Base-by-base conservation (phyloP, 108 stramenopile genomes). In the Pseudonitzschia pungens region DNA sequence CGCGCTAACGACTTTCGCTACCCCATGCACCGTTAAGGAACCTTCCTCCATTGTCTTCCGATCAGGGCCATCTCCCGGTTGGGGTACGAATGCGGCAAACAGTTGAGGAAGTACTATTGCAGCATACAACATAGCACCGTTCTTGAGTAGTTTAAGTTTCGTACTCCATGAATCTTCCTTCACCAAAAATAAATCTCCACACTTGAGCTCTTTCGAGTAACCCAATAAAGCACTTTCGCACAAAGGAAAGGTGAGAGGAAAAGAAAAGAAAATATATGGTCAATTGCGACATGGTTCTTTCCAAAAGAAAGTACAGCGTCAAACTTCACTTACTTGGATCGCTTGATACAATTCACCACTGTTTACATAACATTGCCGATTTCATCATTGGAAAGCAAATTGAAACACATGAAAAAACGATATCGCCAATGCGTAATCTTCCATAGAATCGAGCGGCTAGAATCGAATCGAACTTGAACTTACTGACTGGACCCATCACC, bases 401-500 rank as follows among this genome's bases (percentile, higher is more conserved):
- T 14, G 32, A 48, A 12, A 68, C 8, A 45, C 27, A 21, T 18
- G 6, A 24, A 42, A n/a, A 50, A 68, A 10, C 24, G 0, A 68
- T 2, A 36, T 6, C 6, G 36, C 6, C 26, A 55, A 10, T 55
- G 4, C 21, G 20, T 10, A 26, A 20, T 24, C 54, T 55, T 55
- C 26, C 54, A 26, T 12, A 55, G 22, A 55, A 26, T 26, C 21
- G 26, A 12, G 21, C 7, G 2, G 0, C 7, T 1, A 43, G 44
- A 68, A 41, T 50, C 12, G 44, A 27, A 7, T 45, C 14, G 22
- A 20, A 22, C 2, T 5, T 29, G 18, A 31, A 72, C 71, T 72
- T 62, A 72, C 71, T 80, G 73, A 80, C 79, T 27, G 79, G 79
- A 21, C 65, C 79, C 79, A 80, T 80, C 24, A 80, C 69, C 79